Evolutionary conservation across 768 basidiomycete genomes (phyloP).

Genomic region (Amanita thiersii): DNA sequence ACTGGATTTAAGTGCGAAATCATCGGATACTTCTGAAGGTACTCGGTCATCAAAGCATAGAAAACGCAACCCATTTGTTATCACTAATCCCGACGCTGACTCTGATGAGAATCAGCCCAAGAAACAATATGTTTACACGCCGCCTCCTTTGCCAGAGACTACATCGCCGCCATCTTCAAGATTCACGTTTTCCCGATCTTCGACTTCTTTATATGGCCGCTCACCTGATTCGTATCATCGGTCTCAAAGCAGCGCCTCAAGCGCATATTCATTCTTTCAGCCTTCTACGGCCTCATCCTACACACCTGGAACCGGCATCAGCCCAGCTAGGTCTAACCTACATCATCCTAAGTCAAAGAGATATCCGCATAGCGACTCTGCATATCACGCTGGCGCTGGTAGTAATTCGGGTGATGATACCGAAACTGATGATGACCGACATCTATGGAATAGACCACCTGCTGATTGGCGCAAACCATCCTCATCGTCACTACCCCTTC

Average conservation of each 20-base stretch:
- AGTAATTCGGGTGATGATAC: slow-evolving; percentile 11
- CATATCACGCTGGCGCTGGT: slow-evolving; percentile 4
- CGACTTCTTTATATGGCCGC: no score
- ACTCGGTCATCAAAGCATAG: slow-evolving; percentile 8
- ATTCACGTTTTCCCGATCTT: background rate
- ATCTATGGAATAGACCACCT: slow-evolving; percentile 25
- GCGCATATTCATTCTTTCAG: no score
- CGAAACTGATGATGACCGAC: slow-evolving; percentile 13
- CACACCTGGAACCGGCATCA: slow-evolving; percentile 1
- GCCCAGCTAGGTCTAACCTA: background rate
- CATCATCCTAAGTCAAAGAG: background rate
- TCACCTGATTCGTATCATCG: no score
- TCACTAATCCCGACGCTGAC: slow-evolving; percentile 11
- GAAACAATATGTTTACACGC: slow-evolving; percentile 16
- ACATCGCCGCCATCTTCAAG: background rate
- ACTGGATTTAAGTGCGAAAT: slow-evolving; percentile 9
- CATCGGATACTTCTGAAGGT: slow-evolving; percentile 10
- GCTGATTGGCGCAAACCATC: slow-evolving; percentile 12
- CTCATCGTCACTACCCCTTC: background rate
- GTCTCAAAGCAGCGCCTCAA: background rate
- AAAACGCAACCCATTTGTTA: slow-evolving; percentile 10
- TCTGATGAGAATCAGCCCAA: background rate
- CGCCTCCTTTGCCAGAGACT: slow-evolving; percentile 21
- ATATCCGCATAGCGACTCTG: slow-evolving; percentile 8
- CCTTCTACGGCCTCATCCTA: background rate